Evolutionary conservation across 148 eudicot genomes (phyloP), one percentile per base, ranked within the genome.

Genomic region (Camellia sinensis): DNA sequence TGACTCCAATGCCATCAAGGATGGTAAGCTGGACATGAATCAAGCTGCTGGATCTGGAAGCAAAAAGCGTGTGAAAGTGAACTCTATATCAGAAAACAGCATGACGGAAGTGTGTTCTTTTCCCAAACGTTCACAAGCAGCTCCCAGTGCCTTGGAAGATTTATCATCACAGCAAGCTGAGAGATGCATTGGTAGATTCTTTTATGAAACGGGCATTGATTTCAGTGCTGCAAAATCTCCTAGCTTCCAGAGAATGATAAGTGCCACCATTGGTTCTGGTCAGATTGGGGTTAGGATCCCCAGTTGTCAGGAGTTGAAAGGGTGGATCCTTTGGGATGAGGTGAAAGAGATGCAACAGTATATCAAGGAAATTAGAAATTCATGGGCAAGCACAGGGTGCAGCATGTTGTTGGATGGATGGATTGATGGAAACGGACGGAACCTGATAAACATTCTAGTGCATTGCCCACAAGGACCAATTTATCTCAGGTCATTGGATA

Each of bases 401-500:
- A 94, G 92, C 78, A 82, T 94, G 70, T 56, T 90, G 75, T 80
- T 94, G 17, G 98, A 94, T 82, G 98, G 92, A 41, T 94, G 98
- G 98, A 83, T 73, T 1, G 91, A 89, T 84, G 85, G 52, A 14
- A 79, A 29, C 22, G 93, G 91, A 40, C 85, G 91, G 22, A 64
- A 81, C 59, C 77, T 94, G 73, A 40, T 94, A 12, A 90, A 87
- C 76, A 75, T 92, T 60, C 60, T 94, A 53, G 94, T 82, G 3
- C 89, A 87, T 60, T 90, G 89, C 78, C 94, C 94, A 2, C 81
- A 65, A n/a, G 98, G 98, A 6, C 80, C 96, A 1, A 52, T 90
- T 41, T 94, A 90, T 85, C 90, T 90, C 18, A 74, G 82, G 18
- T 87, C 98, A 18, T 70, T 79, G 6, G 92, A 91, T 80, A 80